phyloP scores from a whole-genome alignment of 73 alveolate species.

The Loxodes magnus region DNA sequence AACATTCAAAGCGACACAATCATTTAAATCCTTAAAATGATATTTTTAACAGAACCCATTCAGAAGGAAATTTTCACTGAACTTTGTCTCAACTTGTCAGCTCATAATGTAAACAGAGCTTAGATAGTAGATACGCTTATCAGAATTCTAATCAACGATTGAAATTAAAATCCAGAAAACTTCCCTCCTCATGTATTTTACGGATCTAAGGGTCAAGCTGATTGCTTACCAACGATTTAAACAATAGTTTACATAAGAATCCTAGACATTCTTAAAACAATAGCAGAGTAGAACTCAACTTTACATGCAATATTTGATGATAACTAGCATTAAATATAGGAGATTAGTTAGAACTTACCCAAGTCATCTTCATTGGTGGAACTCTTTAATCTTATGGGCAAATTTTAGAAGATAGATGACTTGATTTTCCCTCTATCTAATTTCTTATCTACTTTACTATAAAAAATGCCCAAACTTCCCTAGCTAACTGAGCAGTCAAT shows the following conservation, averaged over 20 bases:
- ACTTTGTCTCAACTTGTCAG: background rate
- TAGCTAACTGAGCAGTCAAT: too few relatives aligned
- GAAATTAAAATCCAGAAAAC: background rate
- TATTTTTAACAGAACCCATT: constrained; percentile 1
- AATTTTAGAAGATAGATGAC: too few relatives aligned
- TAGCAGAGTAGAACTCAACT: constrained; percentile 8
- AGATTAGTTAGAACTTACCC: too few relatives aligned
- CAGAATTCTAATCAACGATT: background rate
- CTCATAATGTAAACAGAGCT: background rate
- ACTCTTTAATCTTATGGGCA: too few relatives aligned
- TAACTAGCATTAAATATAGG: too few relatives aligned
- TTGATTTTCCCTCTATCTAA: too few relatives aligned
- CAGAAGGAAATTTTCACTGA: background rate
- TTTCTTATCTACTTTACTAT: too few relatives aligned
- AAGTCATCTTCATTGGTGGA: too few relatives aligned
- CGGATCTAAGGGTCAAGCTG: constrained; percentile 1
- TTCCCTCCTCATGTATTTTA: background rate
- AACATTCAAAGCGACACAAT: too few relatives aligned
- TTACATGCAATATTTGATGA: too few relatives aligned
- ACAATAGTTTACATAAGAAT: constrained; percentile 5
- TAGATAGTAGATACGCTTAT: background rate
- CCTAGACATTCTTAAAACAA: background rate
- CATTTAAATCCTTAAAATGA: background rate
- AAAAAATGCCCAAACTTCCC: too few relatives aligned
- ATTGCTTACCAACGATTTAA: background rate